Base-by-base conservation (phyloP, 1,139 yeast genomes). In the Candida albicans region DNA sequence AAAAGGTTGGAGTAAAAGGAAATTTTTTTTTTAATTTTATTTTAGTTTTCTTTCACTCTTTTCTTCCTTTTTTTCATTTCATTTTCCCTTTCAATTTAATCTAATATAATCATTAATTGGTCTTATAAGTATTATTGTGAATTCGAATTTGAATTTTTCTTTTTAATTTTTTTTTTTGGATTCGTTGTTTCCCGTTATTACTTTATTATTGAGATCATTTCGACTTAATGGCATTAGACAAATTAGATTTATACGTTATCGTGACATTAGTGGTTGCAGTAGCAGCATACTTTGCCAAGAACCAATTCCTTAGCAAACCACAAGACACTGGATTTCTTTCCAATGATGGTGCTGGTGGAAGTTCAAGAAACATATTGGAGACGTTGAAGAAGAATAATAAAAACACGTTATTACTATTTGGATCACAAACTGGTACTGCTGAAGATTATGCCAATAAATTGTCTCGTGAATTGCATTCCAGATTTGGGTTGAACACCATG, bases 361-460 rank as follows among this genome's bases (percentile, higher is more conserved):
- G 54, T 38, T 71, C 81, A 39, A 73, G 89, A 58, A 82, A 89
- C 60, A 70, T 95, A 40, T 75, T 83, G 28, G 81, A 82, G 49
- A 81, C 81, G 12, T 68, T 90, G 54, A 70, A 73, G 44, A 70
- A 73, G 38, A 83, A 84, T 56, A 74, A 79, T 50, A 91, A 93
- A 66, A 84, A 87, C 55, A 84, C 87, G 40, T 72, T 87, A 34
- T 83, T 93, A n/a, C 79, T 93, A 52, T 95, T 78, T 62, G 98
- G 96, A 5, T 91, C 99, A 5, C 99, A 93, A 68, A 95, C 99
- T 10, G 99, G 99, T 53, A 93, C 99, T n/a, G 96, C 99, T 39
- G 99, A 93, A 67, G 99, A 93, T 62, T 93, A 90, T 57, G 96
- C 97, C 15, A 79, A 87, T 54, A 87, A 95, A 62, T 82, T 90